Evolutionary conservation across 768 basidiomycete genomes (phyloP).

Genomic region (Lentinula boryana): DNA sequence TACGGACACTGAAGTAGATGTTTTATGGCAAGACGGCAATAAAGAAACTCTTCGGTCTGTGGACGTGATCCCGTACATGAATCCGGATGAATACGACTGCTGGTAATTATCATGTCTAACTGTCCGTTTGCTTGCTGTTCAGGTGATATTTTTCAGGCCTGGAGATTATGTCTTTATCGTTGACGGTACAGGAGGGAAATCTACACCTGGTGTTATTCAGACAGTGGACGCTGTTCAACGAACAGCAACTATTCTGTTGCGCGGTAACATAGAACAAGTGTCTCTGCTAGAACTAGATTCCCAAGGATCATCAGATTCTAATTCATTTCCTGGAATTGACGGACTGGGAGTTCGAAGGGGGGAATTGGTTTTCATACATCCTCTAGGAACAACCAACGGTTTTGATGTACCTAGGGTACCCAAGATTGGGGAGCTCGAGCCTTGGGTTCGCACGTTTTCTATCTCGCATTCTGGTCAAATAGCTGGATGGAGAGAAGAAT

Average conservation of each 20-base stretch:
- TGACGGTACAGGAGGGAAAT: slow-evolving; percentile 57
- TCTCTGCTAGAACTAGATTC: slow-evolving; percentile 87
- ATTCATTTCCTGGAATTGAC: slow-evolving; percentile 38
- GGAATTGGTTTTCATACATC: slow-evolving; percentile 80
- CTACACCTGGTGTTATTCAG: slow-evolving; percentile 68
- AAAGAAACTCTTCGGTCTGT: slow-evolving; percentile 54
- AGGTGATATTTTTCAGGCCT: slow-evolving; percentile 48
- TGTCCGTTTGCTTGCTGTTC: slow-evolving; percentile 2
- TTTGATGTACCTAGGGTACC: slow-evolving; percentile 66
- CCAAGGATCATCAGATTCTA: slow-evolving; percentile 60
- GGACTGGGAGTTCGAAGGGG: slow-evolving; percentile 78
- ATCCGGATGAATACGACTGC: slow-evolving; percentile 89
- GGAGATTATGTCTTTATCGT: slow-evolving; percentile 88
- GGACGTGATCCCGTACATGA: slow-evolving; percentile 74
- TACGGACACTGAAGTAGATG: slow-evolving; percentile 59
- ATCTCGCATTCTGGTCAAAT: slow-evolving; percentile 39
- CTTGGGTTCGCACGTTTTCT: slow-evolving; percentile 66
- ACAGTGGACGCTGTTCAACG: slow-evolving; percentile 67
- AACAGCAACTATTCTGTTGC: slow-evolving; percentile 59
- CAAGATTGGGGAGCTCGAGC: slow-evolving; percentile 77
- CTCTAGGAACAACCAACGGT: slow-evolving; percentile 66
- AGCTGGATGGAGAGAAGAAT: slow-evolving; percentile 65
- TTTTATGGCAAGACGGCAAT: slow-evolving; percentile 88
- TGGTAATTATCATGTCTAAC: slow-evolving; percentile 46
- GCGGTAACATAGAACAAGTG: slow-evolving; percentile 54